Base-by-base conservation (phyloP, 2,329 filamentous ascomycete genomes). In the Colletotrichum tabaci region DNA sequence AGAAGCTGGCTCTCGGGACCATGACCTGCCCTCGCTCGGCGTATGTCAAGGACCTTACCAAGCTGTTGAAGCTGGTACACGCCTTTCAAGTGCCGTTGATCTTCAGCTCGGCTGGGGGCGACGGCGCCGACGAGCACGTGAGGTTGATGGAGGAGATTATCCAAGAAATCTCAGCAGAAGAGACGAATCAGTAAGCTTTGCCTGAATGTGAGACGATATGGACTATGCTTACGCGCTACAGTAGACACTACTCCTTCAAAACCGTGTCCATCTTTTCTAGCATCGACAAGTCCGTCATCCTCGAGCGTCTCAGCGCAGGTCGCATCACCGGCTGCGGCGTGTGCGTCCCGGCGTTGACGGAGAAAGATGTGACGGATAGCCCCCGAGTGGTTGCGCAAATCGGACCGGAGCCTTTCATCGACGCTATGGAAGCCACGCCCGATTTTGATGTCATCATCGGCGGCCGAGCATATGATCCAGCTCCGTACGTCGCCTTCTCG, bases 391-490 rank as follows among this genome's bases (percentile, higher is more conserved):
- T 85, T 0, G 82, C 82, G 0, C 86, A 87, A 66, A 85, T 86
- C 78, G 85, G 85, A 0, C 77, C 81, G 0, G 85, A 87, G 55
- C 84, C 85, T 0, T 85, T 84, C 40, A 23, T 84, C 0, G 74
- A 82, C 8, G 84, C 82, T 5, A 84, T 86, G 82, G 67, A 76
- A 5, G 76, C 77, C 0, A 72, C 82, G 3, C 82, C 83, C 0
- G 82, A 87, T 70, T 84, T 84, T 61, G 78, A 86, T 61, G 77
- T 88, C 61, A 80, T 88, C n/a, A 76, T 87, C 2, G 86, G 82
- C 0, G 87, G 87, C 0, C 77, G 83, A 1, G 79, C 82, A 0
- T 84, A 84, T 50, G 83, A 85, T 23, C 83, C 83, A 0, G 78
- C 82, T 0, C 82, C 83, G 0, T 84, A 81, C 42, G 79, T 81